Conservation (phyloP, 352 stramenopile genomes). For the Phytophthora sansomeana region DNA sequence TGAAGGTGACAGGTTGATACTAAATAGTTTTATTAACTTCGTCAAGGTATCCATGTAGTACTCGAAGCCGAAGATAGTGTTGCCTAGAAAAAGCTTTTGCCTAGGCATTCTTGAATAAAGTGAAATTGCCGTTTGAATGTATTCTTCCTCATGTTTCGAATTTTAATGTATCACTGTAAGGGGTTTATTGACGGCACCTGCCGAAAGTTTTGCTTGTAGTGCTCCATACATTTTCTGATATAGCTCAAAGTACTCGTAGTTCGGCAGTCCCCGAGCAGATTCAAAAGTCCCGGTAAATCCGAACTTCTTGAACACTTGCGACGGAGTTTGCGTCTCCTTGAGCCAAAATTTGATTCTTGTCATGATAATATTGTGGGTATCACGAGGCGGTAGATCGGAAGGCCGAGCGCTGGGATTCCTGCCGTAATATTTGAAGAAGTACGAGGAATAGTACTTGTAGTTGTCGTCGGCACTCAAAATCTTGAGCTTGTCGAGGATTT, state of each 20-base stretch:
- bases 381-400: conserved; percentile 1
- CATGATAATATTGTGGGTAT: conserved; percentile 22
- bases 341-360: conserved; percentile 12
- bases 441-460: conserved; percentile 34
- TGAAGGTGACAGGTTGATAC: too few relatives aligned
- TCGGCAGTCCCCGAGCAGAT: conserved; percentile 5
- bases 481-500: conserved; percentile 22
- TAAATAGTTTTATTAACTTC: too few relatives aligned
- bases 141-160: too few relatives aligned
- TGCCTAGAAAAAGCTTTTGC: too few relatives aligned
- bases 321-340: conserved; percentile 7
- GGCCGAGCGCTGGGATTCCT: conserved; percentile 21
- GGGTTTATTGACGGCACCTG: too few relatives aligned
- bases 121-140: too few relatives aligned
- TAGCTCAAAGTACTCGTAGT: conserved; percentile 23
- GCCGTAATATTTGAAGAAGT: conserved; percentile 31
- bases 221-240: conserved; percentile 19
- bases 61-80: too few relatives aligned
- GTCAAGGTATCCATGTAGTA: too few relatives aligned
- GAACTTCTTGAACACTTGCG: conserved; percentile 28
- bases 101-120: too few relatives aligned
- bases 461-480: conserved; percentile 18
- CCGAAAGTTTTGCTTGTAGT: conserved; percentile 16
- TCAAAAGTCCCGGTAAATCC: conserved; percentile 9
- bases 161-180: too few relatives aligned